phyloP scores from a whole-genome alignment of 169 alveolate genomes.

The Plasmodium inui region DNA sequence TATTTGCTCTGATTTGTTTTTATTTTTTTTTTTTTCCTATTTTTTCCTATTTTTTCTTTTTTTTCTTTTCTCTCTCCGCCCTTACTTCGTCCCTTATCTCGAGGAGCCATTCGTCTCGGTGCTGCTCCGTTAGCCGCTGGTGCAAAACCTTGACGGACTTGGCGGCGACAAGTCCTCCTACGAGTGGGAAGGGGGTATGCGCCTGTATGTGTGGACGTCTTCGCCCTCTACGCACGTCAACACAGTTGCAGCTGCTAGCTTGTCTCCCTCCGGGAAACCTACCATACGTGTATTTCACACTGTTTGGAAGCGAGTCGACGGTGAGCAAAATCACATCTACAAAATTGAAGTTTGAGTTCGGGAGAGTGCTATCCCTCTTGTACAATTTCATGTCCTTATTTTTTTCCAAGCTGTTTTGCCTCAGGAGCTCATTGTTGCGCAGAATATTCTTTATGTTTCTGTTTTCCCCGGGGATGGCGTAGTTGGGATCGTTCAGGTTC shows the following conservation, averaged over 20 bases:
- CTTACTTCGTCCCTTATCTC: constrained; percentile 43
- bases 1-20: not conserved
- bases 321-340: constrained; percentile 68
- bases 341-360: constrained; percentile 40
- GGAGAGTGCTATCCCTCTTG: constrained; percentile 21
- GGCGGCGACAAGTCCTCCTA: constrained; percentile 73
- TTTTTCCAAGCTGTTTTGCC: constrained; percentile 26
- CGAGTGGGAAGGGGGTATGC: not conserved
- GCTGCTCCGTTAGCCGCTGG: constrained; percentile 66
- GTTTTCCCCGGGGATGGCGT: constrained; percentile 7
- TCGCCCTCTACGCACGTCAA: not conserved
- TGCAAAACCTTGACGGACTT: constrained; percentile 70
- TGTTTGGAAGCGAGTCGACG: constrained; percentile 39
- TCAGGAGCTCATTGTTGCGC: constrained; percentile 24
- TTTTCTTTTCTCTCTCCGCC: not conserved
- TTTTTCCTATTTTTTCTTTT: not conserved
- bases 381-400: constrained; percentile 29
- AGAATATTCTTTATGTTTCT: constrained; percentile 51
- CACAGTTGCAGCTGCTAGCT: not conserved
- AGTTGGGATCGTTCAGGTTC: constrained; percentile 19
- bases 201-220: not conserved
- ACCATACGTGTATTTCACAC: constrained; percentile 67
- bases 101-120: constrained; percentile 67
- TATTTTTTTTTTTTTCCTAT: not conserved
- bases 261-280: not conserved